Percentiles rank a stretch among this genome's conserved stretches.
Conservation (phyloP, 768 basidiomycete species). For the Tylopilus sp. region DNA sequence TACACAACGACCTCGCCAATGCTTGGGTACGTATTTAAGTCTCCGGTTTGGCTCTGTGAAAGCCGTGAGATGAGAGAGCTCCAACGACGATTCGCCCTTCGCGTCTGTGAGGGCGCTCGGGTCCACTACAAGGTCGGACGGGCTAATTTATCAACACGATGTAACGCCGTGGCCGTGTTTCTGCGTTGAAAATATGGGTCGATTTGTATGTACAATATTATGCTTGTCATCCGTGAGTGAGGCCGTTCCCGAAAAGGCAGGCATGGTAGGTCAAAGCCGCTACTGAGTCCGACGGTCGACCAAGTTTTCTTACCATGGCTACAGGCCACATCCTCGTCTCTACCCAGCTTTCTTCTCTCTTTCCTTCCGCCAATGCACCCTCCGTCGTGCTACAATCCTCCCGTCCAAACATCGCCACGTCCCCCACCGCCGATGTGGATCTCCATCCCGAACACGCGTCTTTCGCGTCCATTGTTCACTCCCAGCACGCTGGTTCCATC, state of each 20-base stretch:
- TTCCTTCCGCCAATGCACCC: constrained; percentile 46
- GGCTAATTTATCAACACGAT: neutral
- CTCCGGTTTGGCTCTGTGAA: constrained; percentile 2
- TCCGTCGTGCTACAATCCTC: constrained; percentile 56
- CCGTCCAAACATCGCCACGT: constrained; percentile 50
- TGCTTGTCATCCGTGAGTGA: neutral
- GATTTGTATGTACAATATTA: neutral
- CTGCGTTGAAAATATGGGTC: neutral
- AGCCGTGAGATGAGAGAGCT: neutral
- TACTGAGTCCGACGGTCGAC: neutral
- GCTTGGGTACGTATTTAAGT: constrained; percentile 6
- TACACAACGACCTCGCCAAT: constrained; percentile 6
- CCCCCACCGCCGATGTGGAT: constrained; percentile 37
- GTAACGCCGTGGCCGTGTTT: neutral
- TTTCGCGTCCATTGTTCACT: constrained; percentile 54
- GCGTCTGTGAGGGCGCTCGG: constrained; percentile 1
- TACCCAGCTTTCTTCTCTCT: constrained; percentile 63
- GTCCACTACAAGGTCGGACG: neutral
- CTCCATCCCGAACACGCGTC: constrained; percentile 72
- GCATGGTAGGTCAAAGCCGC: constrained; percentile 4
- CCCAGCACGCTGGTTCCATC: constrained; percentile 58
- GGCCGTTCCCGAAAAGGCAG: constrained; percentile 23
- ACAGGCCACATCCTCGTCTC: constrained; percentile 42
- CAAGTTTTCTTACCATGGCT: constrained; percentile 22
- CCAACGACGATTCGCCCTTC: constrained; percentile 14